Percentiles rank a stretch among this genome's conserved stretches.
phyloP scores from a whole-genome alignment of 768 basidiomycete species.

The Psilocybe azurescens region DNA sequence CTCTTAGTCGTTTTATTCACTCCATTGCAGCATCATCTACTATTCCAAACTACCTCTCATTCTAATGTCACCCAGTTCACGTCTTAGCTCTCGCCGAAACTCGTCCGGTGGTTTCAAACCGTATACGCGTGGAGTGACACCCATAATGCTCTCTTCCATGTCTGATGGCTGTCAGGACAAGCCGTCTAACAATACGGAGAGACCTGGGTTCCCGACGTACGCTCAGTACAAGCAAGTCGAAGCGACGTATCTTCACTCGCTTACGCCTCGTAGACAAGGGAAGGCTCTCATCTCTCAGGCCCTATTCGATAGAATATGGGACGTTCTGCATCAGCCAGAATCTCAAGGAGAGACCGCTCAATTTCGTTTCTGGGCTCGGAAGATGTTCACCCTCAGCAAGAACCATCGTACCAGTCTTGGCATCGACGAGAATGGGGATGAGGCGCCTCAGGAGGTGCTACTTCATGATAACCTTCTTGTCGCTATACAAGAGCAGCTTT shows the following conservation, averaged over 20 bases:
- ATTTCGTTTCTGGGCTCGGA: conserved; percentile 84
- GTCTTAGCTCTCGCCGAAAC: conserved; percentile 32
- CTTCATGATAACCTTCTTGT: conserved; percentile 77
- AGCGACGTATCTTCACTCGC: conserved; percentile 57
- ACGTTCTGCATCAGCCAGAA: conserved; percentile 61
- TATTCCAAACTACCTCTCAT: conserved; percentile 17
- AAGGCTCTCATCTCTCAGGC: conserved; percentile 77
- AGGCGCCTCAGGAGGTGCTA: conserved; percentile 48
- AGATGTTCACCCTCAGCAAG: conserved; percentile 69
- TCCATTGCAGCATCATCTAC: conserved; percentile 20
- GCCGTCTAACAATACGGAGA: conserved; percentile 17
- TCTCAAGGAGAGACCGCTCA: conserved; percentile 59
- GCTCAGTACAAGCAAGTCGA: conserved; percentile 65
- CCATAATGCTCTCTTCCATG: conserved; percentile 19
- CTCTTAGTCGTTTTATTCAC: conserved; percentile 22
- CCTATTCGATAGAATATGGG: conserved; percentile 77
- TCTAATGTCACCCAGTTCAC: conserved; percentile 38
- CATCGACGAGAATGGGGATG: conserved; percentile 19
- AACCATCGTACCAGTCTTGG: conserved; percentile 33
- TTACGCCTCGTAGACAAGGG: conserved; percentile 57
- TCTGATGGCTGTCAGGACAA: conserved; percentile 13
- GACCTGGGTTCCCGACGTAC: conserved; percentile 64
- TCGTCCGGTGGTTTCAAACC: conserved; percentile 37
- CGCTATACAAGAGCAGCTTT: conserved; percentile 79
- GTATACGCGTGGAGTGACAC: conserved; percentile 33